Evolutionary conservation across 176 grass and related monocot genomes (phyloP), one percentile per base, ranked within the genome.

Genomic region (Chloris gayana): DNA sequence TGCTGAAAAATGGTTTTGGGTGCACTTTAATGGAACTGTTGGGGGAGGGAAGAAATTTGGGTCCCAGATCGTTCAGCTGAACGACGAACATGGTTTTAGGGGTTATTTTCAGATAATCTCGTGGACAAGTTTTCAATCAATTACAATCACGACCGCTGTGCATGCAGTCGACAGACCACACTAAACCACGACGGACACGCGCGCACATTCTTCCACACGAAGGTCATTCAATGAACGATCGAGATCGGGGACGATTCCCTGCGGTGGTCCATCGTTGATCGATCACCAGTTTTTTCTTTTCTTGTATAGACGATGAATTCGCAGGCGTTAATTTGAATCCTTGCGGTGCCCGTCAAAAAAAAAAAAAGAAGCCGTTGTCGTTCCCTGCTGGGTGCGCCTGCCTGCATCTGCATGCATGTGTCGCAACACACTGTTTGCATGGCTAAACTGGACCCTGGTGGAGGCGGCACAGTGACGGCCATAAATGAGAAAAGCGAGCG

Each of bases 401-500:
- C 42, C 17, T 18, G 47, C 47, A 50, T 19, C 6, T 39, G 41
- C 35, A 37, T 37, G 19, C 14, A 47, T 47, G 45, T 47, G 45
- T 13, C 45, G 17, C 22, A 54, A 54, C 4, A 7, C n/a, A 56
- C 22, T 58, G n/a, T 25, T 25, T 10, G 56, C 56, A 25, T 59
- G 56, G 56, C 22, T 7, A 4, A 27, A 69, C 9, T 70, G 6
- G 41, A 45, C 8, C 11, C 51, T 22, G 11, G 41, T 44, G 9
- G 41, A 50, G 29, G 30, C 62, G 19, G 32, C 25, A 50, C 11
- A 35, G 67, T 30, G 69, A 15, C 73, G n/a, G 59, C 12, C 34
- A 29, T 80, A 80, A 84, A 75, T 61, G 63, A 75, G 63, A 88
- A 88, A 88, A 84, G 75, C 13, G 9, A 46, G 25, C 8, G 33